Evolutionary conservation across 352 stramenopile species (phyloP).

Genomic region (Globisporangium nodosum): DNA sequence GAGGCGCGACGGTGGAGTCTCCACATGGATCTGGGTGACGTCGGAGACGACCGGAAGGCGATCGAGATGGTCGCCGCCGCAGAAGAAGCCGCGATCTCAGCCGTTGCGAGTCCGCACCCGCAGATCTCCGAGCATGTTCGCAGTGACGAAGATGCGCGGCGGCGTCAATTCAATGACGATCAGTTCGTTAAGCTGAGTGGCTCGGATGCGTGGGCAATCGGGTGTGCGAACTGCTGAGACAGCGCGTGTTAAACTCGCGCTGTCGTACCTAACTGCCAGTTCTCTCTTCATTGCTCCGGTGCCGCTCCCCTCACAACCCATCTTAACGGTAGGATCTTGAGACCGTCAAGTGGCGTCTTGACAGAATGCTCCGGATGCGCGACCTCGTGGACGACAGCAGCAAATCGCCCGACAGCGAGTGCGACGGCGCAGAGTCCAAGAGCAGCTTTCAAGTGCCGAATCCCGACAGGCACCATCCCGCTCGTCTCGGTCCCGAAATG

Average conservation of each 20-base stretch:
- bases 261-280: too few relatives aligned
- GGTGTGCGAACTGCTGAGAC: too few relatives aligned
- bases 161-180: too few relatives aligned
- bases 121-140: constrained; percentile 42
- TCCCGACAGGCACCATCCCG: not conserved
- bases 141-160: constrained; percentile 4
- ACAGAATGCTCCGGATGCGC: not conserved
- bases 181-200: too few relatives aligned
- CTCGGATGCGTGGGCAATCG: too few relatives aligned
- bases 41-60: constrained; percentile 17
- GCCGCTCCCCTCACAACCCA: too few relatives aligned
- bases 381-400: not conserved
- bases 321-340: too few relatives aligned
- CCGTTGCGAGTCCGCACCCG: constrained; percentile 2
- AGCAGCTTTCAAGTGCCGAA: not conserved
- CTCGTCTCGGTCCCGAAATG: too few relatives aligned
- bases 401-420: not conserved
- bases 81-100: constrained; percentile 24
- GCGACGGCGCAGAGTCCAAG: not conserved
- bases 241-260: too few relatives aligned
- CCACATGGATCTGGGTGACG: constrained; percentile 20
- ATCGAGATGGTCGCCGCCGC: constrained; percentile 11
- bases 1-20: constrained; percentile 52
- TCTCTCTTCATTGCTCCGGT: too few relatives aligned
- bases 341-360: too few relatives aligned